Base-by-base conservation (phyloP, 495 filamentous ascomycete genomes). In the Penicillium roqueforti region DNA sequence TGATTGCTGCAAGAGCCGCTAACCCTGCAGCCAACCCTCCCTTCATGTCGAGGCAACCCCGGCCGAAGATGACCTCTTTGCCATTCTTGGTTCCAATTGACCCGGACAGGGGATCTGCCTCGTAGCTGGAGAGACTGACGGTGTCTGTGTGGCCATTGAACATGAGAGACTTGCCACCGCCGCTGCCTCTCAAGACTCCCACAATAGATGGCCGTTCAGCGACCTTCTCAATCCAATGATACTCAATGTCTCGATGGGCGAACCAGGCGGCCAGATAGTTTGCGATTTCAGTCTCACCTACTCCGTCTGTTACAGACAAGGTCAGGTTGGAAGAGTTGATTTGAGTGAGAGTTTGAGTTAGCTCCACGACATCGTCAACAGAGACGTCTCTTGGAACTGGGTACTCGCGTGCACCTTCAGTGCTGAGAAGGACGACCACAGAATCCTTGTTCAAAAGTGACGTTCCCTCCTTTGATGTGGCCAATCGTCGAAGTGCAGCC, bases 361-460 rank as follows among this genome's bases (percentile, higher is more conserved):
- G 52, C 13, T 53, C 47, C 10, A 76, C 67, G 4, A 63, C 54
- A 26, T 70, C 68, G 14, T 76, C 69, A 11, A 58, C 52, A 11
- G 65, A 62, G 7, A 73, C 68, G 51, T 69, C 63, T 9, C 53
- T 57, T 9, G 72, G 72, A 13, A 47, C 54, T 1, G 47, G 14
- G 25, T 76, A 76, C n/a, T 63, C 37, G 4, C 76, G 75, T 18
- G 65, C 54, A 3, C 76, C 78, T 61, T 81, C 78, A 0, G 78
- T 81, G 55, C 70, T 72, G 11, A 81, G 60, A 20, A 80, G 59
- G 28, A 89, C 75, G 0, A 87, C 75, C 10, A 83, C 74, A 1
- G 80, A 75, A 10, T 79, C 63, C 9, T 62, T 39, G 18, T 61
- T 60, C 1, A 85, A 58, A 3, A 70, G 54, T 5, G 75, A 48